phyloP scores from a whole-genome alignment of 2,329 filamentous ascomycete genomes.

The Emydomyces testavorans region DNA sequence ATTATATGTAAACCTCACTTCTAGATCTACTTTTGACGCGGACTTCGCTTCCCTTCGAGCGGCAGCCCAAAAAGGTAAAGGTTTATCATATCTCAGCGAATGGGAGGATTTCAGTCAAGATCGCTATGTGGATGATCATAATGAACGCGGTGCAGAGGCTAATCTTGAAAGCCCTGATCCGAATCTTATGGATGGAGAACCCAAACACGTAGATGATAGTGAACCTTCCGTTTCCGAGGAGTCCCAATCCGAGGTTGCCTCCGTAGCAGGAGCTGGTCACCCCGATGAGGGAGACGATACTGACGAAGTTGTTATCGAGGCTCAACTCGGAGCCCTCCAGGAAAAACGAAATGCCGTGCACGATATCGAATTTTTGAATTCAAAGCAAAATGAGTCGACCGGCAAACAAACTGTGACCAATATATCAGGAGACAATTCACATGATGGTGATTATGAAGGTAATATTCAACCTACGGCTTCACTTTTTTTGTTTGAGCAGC shows the following conservation, averaged over 20 bases:
- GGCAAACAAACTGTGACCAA: slow-evolving; percentile 11
- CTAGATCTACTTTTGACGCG: slow-evolving; percentile 43
- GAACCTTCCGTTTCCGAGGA: background rate
- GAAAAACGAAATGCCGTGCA: background rate
- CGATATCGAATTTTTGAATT: background rate
- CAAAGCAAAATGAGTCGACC: background rate
- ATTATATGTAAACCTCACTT: slow-evolving; percentile 47
- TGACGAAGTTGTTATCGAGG: background rate
- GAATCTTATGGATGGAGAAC: slow-evolving; percentile 16
- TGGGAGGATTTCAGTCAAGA: slow-evolving; percentile 7
- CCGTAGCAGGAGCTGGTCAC: too few relatives aligned
- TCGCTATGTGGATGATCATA: slow-evolving; percentile 15
- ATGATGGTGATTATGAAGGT: background rate
- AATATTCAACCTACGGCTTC: background rate
- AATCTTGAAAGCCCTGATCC: slow-evolving; percentile 5
- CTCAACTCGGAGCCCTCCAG: background rate
- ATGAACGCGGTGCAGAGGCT: slow-evolving; percentile 4
- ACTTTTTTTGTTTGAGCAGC: background rate
- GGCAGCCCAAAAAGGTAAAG: slow-evolving; percentile 46
- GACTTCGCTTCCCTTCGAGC: slow-evolving; percentile 43
- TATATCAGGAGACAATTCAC: too few relatives aligned
- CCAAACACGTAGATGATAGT: background rate
- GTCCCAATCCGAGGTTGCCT: background rate
- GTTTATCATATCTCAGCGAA: slow-evolving; percentile 36
- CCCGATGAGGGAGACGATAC: background rate